These are phyloP conservation scores for Exophiala spinifera DNA, from an alignment of 2,329 filamentous ascomycete genomes.

Conservation along the genomic window DNA sequence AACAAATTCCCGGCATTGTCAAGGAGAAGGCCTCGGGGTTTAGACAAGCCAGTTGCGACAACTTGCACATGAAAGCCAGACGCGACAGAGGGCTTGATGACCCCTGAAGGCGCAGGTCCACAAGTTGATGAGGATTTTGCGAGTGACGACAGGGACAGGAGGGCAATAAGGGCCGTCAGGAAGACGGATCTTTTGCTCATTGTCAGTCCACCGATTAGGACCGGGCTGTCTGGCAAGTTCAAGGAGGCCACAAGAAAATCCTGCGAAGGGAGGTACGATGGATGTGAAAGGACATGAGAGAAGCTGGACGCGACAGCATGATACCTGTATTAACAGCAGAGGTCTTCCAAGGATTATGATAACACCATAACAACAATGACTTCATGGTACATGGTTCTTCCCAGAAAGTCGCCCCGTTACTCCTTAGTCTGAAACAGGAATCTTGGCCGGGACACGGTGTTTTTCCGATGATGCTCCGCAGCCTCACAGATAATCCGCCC, in stretches of 20 bases:
- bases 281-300: background rate
- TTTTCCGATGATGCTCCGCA: background rate
- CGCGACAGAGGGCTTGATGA: slow-evolving; percentile 28
- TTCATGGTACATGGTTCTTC: background rate
- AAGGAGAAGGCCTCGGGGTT: slow-evolving; percentile 48
- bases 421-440: background rate
- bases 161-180: background rate
- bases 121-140: slow-evolving; percentile 23
- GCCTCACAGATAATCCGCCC: too few relatives aligned
- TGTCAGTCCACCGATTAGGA: background rate
- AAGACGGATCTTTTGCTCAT: background rate
- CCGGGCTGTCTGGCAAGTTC: background rate
- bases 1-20: slow-evolving; percentile 48
- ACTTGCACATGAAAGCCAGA: slow-evolving; percentile 38
- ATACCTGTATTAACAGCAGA: background rate
- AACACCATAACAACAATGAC: background rate
- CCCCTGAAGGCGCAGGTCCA: slow-evolving; percentile 26
- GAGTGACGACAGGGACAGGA: slow-evolving; percentile 5
- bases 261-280: background rate
- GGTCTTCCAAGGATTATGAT: background rate
- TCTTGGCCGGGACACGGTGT: background rate
- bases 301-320: background rate
- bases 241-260: background rate
- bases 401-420: too few relatives aligned
- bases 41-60: slow-evolving; percentile 45